Evolutionary conservation across 495 filamentous ascomycete species (phyloP), one percentile per base, ranked within the genome.

Genomic region (Monascus purpureus): DNA sequence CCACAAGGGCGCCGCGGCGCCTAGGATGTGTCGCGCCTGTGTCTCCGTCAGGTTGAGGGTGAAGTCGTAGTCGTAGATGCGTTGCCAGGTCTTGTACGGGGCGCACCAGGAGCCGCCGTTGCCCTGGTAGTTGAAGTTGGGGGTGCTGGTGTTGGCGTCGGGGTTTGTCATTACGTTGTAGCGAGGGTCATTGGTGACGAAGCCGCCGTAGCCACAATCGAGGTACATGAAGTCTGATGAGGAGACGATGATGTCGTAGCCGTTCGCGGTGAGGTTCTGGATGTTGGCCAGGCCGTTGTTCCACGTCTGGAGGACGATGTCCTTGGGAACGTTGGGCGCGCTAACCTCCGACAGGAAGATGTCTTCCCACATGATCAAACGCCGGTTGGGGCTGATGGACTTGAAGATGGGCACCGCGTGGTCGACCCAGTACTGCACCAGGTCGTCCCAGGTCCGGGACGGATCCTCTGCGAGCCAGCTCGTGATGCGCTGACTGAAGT

Each of bases 41-140:
- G 46, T 33, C 2, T 34, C 41, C 15, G 65, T 65, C 13, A 73
- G 59, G 36, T 64, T 63, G 13, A 41, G 32, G 8, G 66, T 65
- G 46, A 73, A 73, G 36, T 73, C 68, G 46, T 61, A 73, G 51
- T 69, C 64, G 51, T 73, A 73, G 49, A 73, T 70, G 12, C 68
- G 65, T 40, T 73, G 68, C 68, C 68, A 73, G 39, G 66, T 68
- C 43, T 73, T 73, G 53, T 73, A 73, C 0, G 68, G 68, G 0
- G 58, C 66, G 40, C 68, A 73, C 68, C 68, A 73, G 36, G 56
- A 63, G n/a, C 67, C 68, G 13, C 68, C 68, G 33, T 43, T 44
- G 37, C 62, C 68, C 24, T 52, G 55, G 37, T 59, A 73, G 55
- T 73, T 73, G 55, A 70, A 68, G 45, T 49, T 70, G 2, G 59